Evolutionary conservation across 495 filamentous ascomycete genomes (phyloP), one percentile per base, ranked within the genome.

Genomic region (Daldinia vernicosa): DNA sequence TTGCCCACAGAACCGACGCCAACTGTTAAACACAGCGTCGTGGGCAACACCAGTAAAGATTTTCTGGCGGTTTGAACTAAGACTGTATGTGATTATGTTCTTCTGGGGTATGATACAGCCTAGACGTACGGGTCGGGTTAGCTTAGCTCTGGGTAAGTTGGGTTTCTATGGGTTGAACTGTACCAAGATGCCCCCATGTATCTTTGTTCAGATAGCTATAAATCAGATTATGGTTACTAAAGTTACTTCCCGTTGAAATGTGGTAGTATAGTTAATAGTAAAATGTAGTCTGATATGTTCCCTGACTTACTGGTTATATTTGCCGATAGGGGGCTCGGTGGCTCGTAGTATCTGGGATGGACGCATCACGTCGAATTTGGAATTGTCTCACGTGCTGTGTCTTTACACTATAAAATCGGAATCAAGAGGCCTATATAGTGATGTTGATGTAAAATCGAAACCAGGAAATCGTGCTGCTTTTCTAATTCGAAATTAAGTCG

Each of bases 21-120:
- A 87, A 39, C 83, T 85, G 79, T 90, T 89, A 83, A 89, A 89
- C 77, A 89, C 62, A 57, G 80, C 81, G 62, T 83, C 82, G 71
- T 84, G 81, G 28, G 74, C 76, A 63, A 84, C 75, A 56, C 88
- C 86, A 57, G 86, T 84, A 50, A 87, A 71, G 35, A 83, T 78
- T 67, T 82, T 80, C 72, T 85, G 85, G 60, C 85, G 84, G 80
- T 89, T 88, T 17, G 79, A 59, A 60, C 74, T 75, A 45, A 83
- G 55, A 52, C 76, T 77, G 77, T 86, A 88, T 50, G 78, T 69
- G 74, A 84, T 76, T 71, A 89, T 83, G 74, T 85, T 83, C 70
- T 83, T 87, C 70, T 88, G 86, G 2, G 64, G 70, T 9, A 3
- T 32, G 17, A 68, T 14, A 26, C 64, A 60, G 12, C 64, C 64